These are phyloP conservation scores for Ceratocystiopsis minuta DNA, from an alignment of 2,329 filamentous ascomycete genomes.

Conservation along the genomic window DNA sequence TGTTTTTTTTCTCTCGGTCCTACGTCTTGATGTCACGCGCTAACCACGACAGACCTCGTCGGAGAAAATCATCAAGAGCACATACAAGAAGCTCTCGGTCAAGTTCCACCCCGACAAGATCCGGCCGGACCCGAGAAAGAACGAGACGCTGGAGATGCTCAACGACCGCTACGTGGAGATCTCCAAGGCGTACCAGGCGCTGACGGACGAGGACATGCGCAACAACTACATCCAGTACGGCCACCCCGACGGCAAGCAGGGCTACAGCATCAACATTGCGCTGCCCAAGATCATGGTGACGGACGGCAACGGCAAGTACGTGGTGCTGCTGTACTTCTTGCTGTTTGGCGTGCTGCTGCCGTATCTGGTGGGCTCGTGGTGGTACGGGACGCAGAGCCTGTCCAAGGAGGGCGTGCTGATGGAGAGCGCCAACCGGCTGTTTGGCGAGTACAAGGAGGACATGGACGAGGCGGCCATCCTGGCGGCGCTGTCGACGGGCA, in stretches of 20 bases:
- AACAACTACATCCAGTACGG: conserved; percentile 95
- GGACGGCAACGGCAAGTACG: conserved; percentile 89
- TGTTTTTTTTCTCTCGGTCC: neutral
- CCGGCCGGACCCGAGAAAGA: conserved; percentile 64
- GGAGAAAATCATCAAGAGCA: conserved; percentile 82
- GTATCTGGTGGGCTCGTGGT: conserved; percentile 91
- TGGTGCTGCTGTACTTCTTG: conserved; percentile 73
- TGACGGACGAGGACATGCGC: conserved; percentile 91
- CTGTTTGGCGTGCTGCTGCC: conserved; percentile 81
- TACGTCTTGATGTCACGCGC: neutral
- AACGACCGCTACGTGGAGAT: conserved; percentile 87
- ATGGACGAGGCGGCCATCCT: conserved; percentile 68
- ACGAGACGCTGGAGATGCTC: conserved; percentile 69
- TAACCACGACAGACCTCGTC: conserved; percentile 41
- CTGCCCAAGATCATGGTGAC: conserved; percentile 83
- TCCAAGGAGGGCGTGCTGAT: conserved; percentile 89
- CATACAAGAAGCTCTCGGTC: conserved; percentile 73
- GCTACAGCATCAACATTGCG: conserved; percentile 93
- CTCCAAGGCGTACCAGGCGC: conserved; percentile 92
- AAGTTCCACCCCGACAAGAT: conserved; percentile 89
- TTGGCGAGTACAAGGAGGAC: conserved; percentile 77
- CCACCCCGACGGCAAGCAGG: conserved; percentile 95
- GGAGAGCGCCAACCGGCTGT: conserved; percentile 85
- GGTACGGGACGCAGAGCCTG: conserved; percentile 87
- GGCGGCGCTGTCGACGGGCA: conserved; percentile 63